These are phyloP conservation scores for Erucastrum elatum DNA, from an alignment of 345 rosid genomes.

Conservation along the genomic window DNA sequence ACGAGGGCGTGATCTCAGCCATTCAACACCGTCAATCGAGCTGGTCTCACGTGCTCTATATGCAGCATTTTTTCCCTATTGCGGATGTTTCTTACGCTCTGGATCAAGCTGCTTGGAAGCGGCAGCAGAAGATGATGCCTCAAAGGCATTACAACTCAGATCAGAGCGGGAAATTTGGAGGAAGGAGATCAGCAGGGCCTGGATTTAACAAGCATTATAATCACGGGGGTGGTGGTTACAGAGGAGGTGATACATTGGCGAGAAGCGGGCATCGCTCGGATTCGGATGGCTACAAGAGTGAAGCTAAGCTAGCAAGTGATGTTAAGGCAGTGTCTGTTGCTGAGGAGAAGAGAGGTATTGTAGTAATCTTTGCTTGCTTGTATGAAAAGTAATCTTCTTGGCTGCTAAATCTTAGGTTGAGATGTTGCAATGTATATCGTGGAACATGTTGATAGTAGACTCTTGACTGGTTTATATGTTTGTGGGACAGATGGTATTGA, in stretches of 20 bases:
- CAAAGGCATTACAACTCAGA: constrained; percentile 48
- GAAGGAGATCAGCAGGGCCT: constrained; percentile 53
- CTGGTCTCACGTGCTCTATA: constrained; percentile 75
- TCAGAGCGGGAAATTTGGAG: constrained; percentile 52
- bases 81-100: constrained; percentile 57
- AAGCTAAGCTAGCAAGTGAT: constrained; percentile 43
- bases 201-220: constrained; percentile 46
- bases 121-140: constrained; percentile 52
- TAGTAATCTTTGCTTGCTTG: constrained; percentile 25
- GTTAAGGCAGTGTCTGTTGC: constrained; percentile 40
- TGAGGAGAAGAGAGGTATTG: constrained; percentile 64
- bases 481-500: constrained; percentile 49
- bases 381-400: constrained; percentile 25
- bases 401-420: constrained; percentile 6
- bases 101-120: constrained; percentile 66
- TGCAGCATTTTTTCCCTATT: constrained; percentile 79
- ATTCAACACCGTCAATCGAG: constrained; percentile 75
- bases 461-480: neutral
- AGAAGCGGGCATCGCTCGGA: constrained; percentile 47
- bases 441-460: neutral
- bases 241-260: constrained; percentile 37
- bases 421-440: constrained; percentile 2
- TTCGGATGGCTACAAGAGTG: constrained; percentile 34
- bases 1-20: constrained; percentile 52
- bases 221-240: constrained; percentile 28